These are phyloP conservation scores for Colletotrichum somersetense DNA, from an alignment of 2,329 filamentous ascomycete genomes.

Conservation along the genomic window DNA sequence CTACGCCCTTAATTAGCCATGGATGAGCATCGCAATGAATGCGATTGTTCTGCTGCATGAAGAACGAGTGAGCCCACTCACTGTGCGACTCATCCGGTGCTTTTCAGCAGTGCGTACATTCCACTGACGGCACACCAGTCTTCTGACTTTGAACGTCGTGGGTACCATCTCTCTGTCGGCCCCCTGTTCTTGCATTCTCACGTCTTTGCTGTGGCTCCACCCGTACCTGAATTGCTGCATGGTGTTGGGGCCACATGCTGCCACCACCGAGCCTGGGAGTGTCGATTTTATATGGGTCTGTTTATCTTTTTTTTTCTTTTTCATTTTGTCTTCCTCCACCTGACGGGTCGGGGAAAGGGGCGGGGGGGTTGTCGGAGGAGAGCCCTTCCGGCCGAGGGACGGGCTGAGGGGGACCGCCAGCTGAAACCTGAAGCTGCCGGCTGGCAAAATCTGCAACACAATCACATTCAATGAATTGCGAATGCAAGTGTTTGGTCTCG, in stretches of 20 bases:
- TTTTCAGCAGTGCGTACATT: neutral
- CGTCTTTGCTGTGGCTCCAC: neutral
- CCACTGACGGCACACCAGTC: neutral
- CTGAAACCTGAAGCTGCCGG: neutral
- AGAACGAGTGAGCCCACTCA: neutral
- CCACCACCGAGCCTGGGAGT: neutral
- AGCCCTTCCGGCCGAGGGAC: neutral
- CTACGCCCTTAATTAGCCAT: neutral
- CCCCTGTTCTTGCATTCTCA: neutral
- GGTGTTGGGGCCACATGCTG: constrained; percentile 12
- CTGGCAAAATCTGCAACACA: neutral
- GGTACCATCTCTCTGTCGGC: neutral
- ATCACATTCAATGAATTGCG: neutral
- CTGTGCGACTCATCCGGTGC: neutral
- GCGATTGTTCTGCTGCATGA: neutral
- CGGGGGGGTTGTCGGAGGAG: neutral
- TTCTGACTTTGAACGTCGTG: neutral
- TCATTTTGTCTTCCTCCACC: neutral
- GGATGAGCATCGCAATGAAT: neutral
- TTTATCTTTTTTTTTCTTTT: neutral
- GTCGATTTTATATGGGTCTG: neutral
- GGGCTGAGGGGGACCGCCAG: neutral
- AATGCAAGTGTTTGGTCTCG: neutral
- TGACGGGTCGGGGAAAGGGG: neutral
- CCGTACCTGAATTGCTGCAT: constrained; percentile 28